Evolutionary conservation across 371 early-diverging fungal genomes (phyloP), one percentile per base, ranked within the genome.

Genomic region (Circinella umbellata): DNA sequence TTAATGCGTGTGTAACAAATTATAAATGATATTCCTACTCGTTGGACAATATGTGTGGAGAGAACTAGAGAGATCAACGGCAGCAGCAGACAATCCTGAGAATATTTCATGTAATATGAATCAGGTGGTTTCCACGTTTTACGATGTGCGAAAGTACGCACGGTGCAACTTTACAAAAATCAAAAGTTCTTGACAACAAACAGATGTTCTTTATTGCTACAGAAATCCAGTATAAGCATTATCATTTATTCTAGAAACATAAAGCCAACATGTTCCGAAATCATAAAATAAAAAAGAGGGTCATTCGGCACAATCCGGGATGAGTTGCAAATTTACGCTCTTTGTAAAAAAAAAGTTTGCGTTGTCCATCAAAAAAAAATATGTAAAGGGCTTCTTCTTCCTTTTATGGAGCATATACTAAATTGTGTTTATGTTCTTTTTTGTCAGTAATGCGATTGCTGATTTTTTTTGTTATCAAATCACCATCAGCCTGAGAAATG

Each of bases 51-150:
- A 17, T 13, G 15, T 62, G 27, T 42, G 62, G 62, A 42, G 57
- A 42, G 42, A 42, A 11, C 6, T 6, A 42, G 42, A 42, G 42
- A 42, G 42, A 42, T 42, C 9, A 57, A 27, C 57, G 27, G 27
- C 57, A 27, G 4, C 57, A 57, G 10, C 57, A 57, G 51, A 51
- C 51, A 51, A n/a, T 6, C 57, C 57, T 57, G 57, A 57, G 57
- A 57, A 57, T 7, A 57, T 57, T 57, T 57, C 57, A 57, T 57
- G 57, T 57, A 27, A 57, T 6, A 34, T 34, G 7, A 27, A n/a
- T 57, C 57, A 57, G 57, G 57, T 57, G 57, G 18, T 13, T 14
- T 57, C 57, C 57, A 57, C 57, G 57, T 57, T 57, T 18, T 57
- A 57, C 35, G 27, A 53, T 53, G 53, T n/a, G 3, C 15, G 20